Percentiles rank a stretch among this genome's conserved stretches.
These are phyloP conservation scores for Arthrinium phaeospermum DNA, from an alignment of 2,329 filamentous ascomycete genomes.

Conservation along the genomic window DNA sequence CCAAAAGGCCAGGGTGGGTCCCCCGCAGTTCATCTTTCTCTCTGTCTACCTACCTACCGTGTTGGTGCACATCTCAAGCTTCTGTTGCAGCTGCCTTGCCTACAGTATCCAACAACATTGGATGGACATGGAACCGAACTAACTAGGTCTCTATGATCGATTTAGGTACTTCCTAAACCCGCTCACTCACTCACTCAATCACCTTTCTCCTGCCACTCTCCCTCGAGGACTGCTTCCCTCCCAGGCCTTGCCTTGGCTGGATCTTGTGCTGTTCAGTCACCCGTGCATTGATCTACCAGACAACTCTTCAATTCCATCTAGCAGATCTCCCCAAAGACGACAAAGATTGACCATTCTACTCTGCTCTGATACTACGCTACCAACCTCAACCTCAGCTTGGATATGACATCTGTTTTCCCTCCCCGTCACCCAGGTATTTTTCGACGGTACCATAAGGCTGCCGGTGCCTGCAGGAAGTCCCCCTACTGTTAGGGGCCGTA, in stretches of 20 bases:
- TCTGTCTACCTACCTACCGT: not conserved
- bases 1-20: not conserved
- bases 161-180: not conserved
- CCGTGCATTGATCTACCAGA: not conserved
- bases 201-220: not conserved
- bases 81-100: slow-evolving; percentile 14
- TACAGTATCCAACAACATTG: not conserved
- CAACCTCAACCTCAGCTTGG: slow-evolving; percentile 1
- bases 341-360: not conserved
- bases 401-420: not conserved
- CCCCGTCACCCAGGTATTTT: not conserved
- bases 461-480: not conserved
- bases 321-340: not conserved
- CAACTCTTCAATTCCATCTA: not conserved
- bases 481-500: not conserved
- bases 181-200: not conserved
- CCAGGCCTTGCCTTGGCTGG: not conserved
- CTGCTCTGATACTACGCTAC: not conserved
- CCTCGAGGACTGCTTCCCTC: not conserved
- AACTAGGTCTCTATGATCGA: not conserved
- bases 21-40: not conserved
- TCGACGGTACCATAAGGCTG: slow-evolving; percentile 9
- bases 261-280: not conserved
- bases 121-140: not conserved
- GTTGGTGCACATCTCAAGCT: slow-evolving; percentile 9